Conservation (phyloP, 768 basidiomycete genomes). For the Leccinum aurantiacum region DNA sequence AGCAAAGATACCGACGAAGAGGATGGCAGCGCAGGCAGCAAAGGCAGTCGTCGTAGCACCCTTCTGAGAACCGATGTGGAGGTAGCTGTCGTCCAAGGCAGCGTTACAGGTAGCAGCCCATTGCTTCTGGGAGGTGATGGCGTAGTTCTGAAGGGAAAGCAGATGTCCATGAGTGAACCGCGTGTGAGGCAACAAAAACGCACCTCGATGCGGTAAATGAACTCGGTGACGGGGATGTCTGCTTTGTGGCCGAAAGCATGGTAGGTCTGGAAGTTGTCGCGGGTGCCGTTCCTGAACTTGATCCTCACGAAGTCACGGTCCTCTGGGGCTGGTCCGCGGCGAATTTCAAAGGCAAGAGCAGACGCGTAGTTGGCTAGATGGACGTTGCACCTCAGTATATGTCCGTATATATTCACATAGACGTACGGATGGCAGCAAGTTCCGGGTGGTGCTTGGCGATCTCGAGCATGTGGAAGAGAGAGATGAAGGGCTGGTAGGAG, state of each 20-base stretch:
- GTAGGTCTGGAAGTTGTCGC: conserved; percentile 58
- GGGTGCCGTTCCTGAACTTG: conserved; percentile 83
- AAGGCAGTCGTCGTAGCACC: conserved; percentile 34
- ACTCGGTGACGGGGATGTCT: conserved; percentile 81
- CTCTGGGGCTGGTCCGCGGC: conserved; percentile 71
- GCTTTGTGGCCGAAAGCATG: conserved; percentile 73
- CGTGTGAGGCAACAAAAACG: conserved; percentile 10
- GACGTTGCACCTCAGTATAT: conserved; percentile 13
- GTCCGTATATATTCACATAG: not conserved
- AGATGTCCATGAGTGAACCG: conserved; percentile 4
- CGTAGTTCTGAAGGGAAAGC: conserved; percentile 37
- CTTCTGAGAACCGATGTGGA: conserved; percentile 33
- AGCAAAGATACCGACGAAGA: conserved; percentile 37
- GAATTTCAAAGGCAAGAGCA: conserved; percentile 76
- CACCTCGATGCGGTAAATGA: conserved; percentile 82
- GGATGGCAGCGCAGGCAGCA: conserved; percentile 37
- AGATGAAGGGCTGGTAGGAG: conserved; percentile 90
- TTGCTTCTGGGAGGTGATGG: conserved; percentile 44
- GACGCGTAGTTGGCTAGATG: conserved; percentile 66
- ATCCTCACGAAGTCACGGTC: conserved; percentile 79
- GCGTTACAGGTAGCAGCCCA: conserved; percentile 44
- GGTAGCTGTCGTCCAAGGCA: conserved; percentile 31
- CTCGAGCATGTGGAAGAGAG: conserved; percentile 79
- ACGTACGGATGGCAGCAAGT: conserved; percentile 64
- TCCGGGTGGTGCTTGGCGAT: conserved; percentile 57